Evolutionary conservation across 169 alveolate species (phyloP).

Genomic region (Plasmodium falciparum): DNA sequence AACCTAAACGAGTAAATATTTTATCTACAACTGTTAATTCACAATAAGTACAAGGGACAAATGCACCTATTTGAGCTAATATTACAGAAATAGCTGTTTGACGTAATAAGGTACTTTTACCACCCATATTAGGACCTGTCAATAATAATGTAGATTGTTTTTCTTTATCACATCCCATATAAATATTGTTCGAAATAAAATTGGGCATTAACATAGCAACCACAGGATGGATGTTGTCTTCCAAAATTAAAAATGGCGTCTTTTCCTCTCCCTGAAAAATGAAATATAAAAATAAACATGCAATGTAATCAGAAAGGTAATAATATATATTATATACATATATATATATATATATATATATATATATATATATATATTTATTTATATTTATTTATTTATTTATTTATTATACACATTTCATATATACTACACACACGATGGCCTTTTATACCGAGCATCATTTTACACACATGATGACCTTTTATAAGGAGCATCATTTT

Average conservation of each 20-base stretch:
- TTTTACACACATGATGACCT: no score
- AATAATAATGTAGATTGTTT: conserved; percentile 85
- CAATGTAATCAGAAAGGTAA: no score
- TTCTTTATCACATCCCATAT: conserved; percentile 77
- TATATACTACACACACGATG: no score
- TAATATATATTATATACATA: no score
- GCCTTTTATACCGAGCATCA: not conserved
- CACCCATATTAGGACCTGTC: conserved; percentile 99
- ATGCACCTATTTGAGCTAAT: conserved; percentile 98
- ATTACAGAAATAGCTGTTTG: conserved; percentile 96
- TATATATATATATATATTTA: no score
- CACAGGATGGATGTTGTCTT: conserved; percentile 83
- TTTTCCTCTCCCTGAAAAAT: not conserved
- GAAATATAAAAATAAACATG: not conserved
- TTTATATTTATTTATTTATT: no score
- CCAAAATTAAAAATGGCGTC: conserved; percentile 41
- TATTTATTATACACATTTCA: no score
- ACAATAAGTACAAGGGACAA: conserved; percentile 94
- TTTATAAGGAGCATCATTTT: not conserved
- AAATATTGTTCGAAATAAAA: conserved; percentile 90
- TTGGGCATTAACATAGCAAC: conserved; percentile 80
- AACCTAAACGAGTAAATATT: conserved; percentile 99
- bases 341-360: no score
- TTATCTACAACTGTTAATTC: conserved; percentile 96
- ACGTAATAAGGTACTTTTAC: conserved; percentile 98